phyloP scores from a whole-genome alignment of 2,329 filamentous ascomycete species.

The Esteya vermicola region DNA sequence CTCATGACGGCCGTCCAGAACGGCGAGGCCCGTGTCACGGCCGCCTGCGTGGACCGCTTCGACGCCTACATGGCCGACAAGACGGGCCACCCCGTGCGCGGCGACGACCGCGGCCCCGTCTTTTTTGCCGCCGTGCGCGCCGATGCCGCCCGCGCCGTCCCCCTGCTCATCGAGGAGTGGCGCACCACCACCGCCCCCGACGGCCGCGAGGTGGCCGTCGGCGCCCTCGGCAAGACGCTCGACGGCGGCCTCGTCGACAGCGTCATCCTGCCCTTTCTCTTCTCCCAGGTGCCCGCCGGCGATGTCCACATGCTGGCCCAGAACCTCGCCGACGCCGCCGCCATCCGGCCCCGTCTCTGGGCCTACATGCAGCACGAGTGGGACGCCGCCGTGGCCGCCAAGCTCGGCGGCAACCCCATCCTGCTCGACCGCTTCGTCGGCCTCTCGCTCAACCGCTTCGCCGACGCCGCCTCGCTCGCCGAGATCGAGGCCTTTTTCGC shows the following conservation, averaged over 20 bases:
- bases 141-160: constrained; percentile 54
- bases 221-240: constrained; percentile 60
- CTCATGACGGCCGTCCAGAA: constrained; percentile 61
- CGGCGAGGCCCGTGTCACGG: constrained; percentile 59
- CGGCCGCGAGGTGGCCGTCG: constrained; percentile 74
- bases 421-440: constrained; percentile 82
- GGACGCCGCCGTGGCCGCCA: constrained; percentile 50
- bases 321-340: constrained; percentile 57
- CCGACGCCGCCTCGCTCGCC: constrained; percentile 50
- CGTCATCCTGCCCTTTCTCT: constrained; percentile 65
- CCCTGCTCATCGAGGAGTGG: constrained; percentile 75
- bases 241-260: constrained; percentile 50
- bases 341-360: constrained; percentile 67
- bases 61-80: constrained; percentile 59
- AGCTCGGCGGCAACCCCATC: constrained; percentile 65
- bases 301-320: constrained; percentile 77
- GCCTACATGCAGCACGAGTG: constrained; percentile 76
- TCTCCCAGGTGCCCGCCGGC: constrained; percentile 56
- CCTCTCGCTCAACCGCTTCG: constrained; percentile 63
- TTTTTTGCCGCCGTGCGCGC: constrained; percentile 64
- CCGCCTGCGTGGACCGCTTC: constrained; percentile 68
- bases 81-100: constrained; percentile 57
- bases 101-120: constrained; percentile 65
- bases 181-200: constrained; percentile 71
- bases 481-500: constrained; percentile 80